Conservation (phyloP, 345 rosid species). For the Euphorbia tirucalli region DNA sequence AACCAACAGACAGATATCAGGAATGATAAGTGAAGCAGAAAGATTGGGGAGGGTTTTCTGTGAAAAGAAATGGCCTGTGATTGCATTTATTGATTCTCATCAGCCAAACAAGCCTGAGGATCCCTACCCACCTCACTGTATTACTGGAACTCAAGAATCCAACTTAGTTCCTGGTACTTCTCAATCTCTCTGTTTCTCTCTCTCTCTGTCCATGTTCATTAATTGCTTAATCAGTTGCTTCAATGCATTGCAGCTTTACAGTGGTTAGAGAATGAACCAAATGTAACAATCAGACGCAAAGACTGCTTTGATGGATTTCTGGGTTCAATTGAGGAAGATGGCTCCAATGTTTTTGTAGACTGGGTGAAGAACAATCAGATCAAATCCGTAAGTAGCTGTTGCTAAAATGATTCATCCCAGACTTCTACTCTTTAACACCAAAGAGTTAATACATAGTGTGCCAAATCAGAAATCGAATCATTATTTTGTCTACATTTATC, state of each 20-base stretch:
- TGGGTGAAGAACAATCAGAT: conserved; percentile 73
- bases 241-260: conserved; percentile 44
- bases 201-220: background rate
- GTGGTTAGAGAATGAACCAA: conserved; percentile 67
- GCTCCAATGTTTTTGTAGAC: conserved; percentile 71
- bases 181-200: background rate
- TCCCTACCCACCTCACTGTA: conserved; percentile 86
- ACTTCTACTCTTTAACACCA: too few species aligned
- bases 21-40: conserved; percentile 65
- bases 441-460: too few species aligned
- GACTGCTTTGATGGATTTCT: conserved; percentile 81
- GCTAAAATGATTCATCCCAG: background rate
- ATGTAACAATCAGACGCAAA: conserved; percentile 64
- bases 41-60: conserved; percentile 58
- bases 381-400: conserved; percentile 47
- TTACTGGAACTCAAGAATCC: conserved; percentile 72
- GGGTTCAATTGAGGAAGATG: conserved; percentile 74
- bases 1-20: conserved; percentile 61
- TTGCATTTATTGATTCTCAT: conserved; percentile 78
- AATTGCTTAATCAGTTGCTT: background rate
- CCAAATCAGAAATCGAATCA: too few species aligned
- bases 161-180: conserved; percentile 66
- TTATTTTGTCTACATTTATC: conserved; percentile 13
- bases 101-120: conserved; percentile 76
- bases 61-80: conserved; percentile 69